phyloP scores from a whole-genome alignment of 1,284 basidiomycete species.

The Agroathelia rolfsii region DNA sequence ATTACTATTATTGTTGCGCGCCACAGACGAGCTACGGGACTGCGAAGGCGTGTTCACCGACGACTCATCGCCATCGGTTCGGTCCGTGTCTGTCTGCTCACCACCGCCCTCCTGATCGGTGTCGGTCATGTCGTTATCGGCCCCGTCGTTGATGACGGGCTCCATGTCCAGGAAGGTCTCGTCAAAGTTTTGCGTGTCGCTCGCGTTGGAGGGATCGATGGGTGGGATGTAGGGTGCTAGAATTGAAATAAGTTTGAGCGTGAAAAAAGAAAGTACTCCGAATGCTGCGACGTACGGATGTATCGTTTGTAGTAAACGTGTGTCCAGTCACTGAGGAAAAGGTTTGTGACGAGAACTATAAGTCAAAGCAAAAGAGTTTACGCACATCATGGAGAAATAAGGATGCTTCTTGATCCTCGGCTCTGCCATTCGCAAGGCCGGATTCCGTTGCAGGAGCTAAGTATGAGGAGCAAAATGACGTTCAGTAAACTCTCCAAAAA shows the following conservation, averaged over 20 bases:
- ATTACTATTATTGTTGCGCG: constrained; percentile 14
- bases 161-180: constrained; percentile 95
- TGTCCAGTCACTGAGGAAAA: constrained; percentile 67
- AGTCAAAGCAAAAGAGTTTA: constrained; percentile 14
- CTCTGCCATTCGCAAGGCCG: constrained; percentile 83
- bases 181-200: constrained; percentile 97
- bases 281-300: constrained; percentile 53
- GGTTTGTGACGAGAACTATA: constrained; percentile 11
- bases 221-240: constrained; percentile 93
- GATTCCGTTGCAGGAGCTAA: constrained; percentile 86
- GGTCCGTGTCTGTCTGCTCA: constrained; percentile 54
- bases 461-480: constrained; percentile 12
- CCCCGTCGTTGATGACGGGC: constrained; percentile 70
- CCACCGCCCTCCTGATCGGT: constrained; percentile 52
- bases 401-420: constrained; percentile 89
- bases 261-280: constrained; percentile 4
- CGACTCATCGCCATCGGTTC: constrained; percentile 66
- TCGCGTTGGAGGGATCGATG: constrained; percentile 86
- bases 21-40: constrained; percentile 60
- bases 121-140: constrained; percentile 49
- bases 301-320: constrained; percentile 93
- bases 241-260: constrained; percentile 7
- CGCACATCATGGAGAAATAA: constrained; percentile 93
- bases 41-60: constrained; percentile 61
- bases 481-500: constrained; percentile 4